phyloP scores from a whole-genome alignment of 2,329 filamentous ascomycete species.

The Thyridium curvatum region DNA sequence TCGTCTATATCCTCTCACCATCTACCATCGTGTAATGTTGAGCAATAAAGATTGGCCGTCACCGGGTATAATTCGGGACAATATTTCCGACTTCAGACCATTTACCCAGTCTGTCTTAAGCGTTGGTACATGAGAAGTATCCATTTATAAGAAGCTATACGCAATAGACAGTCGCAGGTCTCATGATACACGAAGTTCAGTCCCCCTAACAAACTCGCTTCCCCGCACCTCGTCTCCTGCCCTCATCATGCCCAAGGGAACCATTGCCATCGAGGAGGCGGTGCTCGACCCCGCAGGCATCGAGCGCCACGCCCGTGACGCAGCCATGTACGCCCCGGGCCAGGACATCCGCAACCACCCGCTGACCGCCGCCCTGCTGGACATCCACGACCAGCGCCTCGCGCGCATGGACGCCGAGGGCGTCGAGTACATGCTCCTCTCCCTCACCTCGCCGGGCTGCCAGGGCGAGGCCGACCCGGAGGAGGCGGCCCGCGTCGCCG shows the following conservation, averaged over 20 bases:
- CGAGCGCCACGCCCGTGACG: conserved; percentile 17
- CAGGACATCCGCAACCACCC: conserved; percentile 11
- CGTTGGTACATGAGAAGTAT: too few relatives aligned
- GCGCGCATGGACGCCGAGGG: conserved; percentile 24
- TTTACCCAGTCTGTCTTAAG: too few relatives aligned
- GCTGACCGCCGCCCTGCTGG: conserved; percentile 18
- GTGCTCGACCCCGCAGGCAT: conserved; percentile 23
- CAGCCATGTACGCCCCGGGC: conserved; percentile 19
- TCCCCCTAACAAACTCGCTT: too few relatives aligned
- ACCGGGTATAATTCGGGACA: too few relatives aligned
- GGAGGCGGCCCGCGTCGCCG: conserved; percentile 17
- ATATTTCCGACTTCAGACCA: too few relatives aligned
- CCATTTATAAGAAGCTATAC: too few relatives aligned
- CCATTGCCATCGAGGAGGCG: conserved; percentile 27
- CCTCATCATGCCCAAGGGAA: conserved; percentile 14
- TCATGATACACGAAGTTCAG: too few relatives aligned
- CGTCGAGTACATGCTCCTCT: conserved; percentile 28
- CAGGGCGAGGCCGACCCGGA: conserved; percentile 19
- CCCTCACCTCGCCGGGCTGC: conserved; percentile 22
- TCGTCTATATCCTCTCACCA: too few relatives aligned
- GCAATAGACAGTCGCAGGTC: too few relatives aligned
- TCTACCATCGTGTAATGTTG: too few relatives aligned
- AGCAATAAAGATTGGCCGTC: too few relatives aligned
- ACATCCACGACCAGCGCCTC: conserved; percentile 22
- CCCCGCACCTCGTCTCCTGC: too few relatives aligned